A percentile compares a stretch with the other conserved stretches of the same genome.
These are phyloP conservation scores for Ammopiptanthus mongolicus DNA, from an alignment of 306 rosid genomes.

Conservation along the genomic window DNA sequence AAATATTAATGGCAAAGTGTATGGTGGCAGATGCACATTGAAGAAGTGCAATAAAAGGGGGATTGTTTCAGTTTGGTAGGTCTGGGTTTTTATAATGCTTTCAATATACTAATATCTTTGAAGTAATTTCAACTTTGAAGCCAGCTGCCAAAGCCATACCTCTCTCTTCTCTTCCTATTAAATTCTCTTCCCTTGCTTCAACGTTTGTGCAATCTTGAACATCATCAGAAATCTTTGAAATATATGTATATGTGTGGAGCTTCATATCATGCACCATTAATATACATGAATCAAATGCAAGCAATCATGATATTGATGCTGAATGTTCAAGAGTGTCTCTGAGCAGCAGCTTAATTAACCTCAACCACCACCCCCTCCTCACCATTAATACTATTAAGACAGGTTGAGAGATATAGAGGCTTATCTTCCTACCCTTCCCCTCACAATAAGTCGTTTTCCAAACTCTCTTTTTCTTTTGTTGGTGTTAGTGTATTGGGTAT, in stretches of 20 bases:
- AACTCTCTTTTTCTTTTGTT: background rate
- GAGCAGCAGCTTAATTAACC: conserved; percentile 39
- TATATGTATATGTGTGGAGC: background rate
- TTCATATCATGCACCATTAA: conserved; percentile 14
- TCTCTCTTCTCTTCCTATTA: conserved; percentile 14
- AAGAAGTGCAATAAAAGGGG: conserved; percentile 62
- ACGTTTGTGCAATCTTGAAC: conserved; percentile 27
- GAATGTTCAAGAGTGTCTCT: conserved; percentile 33
- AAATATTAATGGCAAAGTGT: conserved; percentile 53
- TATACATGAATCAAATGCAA: conserved; percentile 59
- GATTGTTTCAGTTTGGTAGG: conserved; percentile 80
- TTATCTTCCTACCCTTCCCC: background rate
- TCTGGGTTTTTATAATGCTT: conserved; percentile 57
- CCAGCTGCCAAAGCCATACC: background rate
- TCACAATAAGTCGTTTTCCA: conserved; percentile 18
- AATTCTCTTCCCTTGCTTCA: conserved; percentile 26
- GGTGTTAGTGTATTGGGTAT: conserved; percentile 13
- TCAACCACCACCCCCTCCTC: conserved; percentile 60
- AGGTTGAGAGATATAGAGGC: background rate
- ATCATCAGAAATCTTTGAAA: background rate
- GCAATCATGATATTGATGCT: conserved; percentile 75
- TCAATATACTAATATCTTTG: too few species aligned
- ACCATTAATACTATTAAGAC: conserved; percentile 46
- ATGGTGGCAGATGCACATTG: conserved; percentile 79
- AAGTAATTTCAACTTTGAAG: conserved; percentile 6